Evolutionary conservation across 805 yeast genomes (phyloP), one percentile per base, ranked within the genome.

Genomic region (Candida fluviatilis): DNA sequence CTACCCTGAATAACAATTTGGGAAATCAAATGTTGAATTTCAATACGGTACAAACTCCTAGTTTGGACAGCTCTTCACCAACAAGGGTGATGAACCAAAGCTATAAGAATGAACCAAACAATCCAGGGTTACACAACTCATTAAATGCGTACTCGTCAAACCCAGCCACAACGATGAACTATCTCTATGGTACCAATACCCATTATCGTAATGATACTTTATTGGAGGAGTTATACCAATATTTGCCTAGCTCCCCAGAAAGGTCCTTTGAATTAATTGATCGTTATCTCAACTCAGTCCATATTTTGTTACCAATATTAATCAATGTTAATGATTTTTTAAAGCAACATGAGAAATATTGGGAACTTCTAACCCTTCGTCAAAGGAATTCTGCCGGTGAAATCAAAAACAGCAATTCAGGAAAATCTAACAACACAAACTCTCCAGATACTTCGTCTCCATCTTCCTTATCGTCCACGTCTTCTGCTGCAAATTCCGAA

Each of bases 261-360:
- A 60, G 73, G 27, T 69, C 78, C 0, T 69, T 60, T 46, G 75
- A 69, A 38, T 56, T 77, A 30, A 57, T 76, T 2, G 66, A 69
- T 25, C 58, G 80, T 18, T 78, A 73, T 46, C 52, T 71, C 8
- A 69, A 66, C 35, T 73, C 80, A 0, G 77, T 78, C 11, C 82
- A 78, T 48, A 73, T 76, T 5, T 59, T 78, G n/a, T 51, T 77
- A 7, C 83, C 84, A 0, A 54, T 78, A 4, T 41, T 78, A 39
- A 58, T 64, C 25, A 78, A 76, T 44, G 46, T 75, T 19, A 51
- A 56, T 14, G 73, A 66, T 21, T 73, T 76, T 43, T 40, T 63
- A 3, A 51, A 52, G 18, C 69, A 67, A 31, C 81, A 76, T 50
- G 76, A 73, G 23, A 51, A 52, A 13, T 78, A 66, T 45, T 77